Evolutionary conservation across 768 basidiomycete genomes (phyloP), one percentile per base, ranked within the genome.

Genomic region (Kondoa subrosea): DNA sequence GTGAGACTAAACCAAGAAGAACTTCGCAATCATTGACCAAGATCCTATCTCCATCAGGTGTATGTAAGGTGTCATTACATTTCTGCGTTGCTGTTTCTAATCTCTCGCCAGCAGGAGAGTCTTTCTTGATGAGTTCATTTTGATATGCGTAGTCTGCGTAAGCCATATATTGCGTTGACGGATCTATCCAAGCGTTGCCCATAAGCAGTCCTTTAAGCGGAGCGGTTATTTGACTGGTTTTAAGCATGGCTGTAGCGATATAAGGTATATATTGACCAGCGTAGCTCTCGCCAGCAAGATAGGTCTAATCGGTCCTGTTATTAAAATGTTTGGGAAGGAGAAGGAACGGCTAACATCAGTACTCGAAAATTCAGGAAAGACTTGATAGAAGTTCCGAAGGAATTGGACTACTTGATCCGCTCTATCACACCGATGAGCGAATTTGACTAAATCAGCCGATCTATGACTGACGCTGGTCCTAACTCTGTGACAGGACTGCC

Each of bases 201-300:
- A 99, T 95, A 0, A 93, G 90, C 21, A 83, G 78, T 1, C 95
- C 95, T 31, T 72, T 70, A n/a, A 75, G 70, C 4, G 16, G 67
- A 0, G 67, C 61, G 2, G 70, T 15, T 17, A 75, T 26, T 15
- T 69, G n/a, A 4, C 63, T 65, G 15, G 72, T 71, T 32, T 29
- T 33, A 26, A 71, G 40, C 57, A 68, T 68, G 2, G 69, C 73
- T 79, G 71, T 72, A 86, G 90, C 89, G 73, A 92, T 91, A 77
- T 89, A 93, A 2, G 95, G 95, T 73, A 99, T 92, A 80, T 87
- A 97, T 79, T 97, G 92, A 26, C 95, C 95, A 30, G 92, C 95
- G 76, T 85, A 99, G 69, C 90, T 92, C 80, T 99, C 95, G 68
- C 95, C 95, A 0, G 88, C 88, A 2, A 99, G 78, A 77, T 91